Percentiles rank a stretch among this genome's conserved stretches.
Conservation (phyloP, 1,284 basidiomycete genomes). For the Leccinum solheimii region DNA sequence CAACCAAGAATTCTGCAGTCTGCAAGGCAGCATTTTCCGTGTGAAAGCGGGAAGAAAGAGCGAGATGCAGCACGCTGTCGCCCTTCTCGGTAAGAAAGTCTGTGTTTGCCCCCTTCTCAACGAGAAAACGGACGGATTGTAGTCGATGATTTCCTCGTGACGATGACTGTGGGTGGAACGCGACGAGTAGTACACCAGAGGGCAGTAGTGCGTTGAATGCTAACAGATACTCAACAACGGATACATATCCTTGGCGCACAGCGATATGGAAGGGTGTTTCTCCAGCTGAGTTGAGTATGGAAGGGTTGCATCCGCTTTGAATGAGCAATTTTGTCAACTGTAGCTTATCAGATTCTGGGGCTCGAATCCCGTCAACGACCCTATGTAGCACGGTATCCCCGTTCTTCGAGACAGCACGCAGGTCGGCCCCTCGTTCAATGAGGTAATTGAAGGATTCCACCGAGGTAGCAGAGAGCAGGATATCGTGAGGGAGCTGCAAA, state of each 20-base stretch:
- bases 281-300: neutral
- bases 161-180: neutral
- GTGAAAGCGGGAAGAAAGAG: neutral
- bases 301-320: constrained; percentile 1
- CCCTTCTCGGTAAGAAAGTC: neutral
- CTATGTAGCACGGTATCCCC: neutral
- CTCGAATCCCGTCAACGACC: neutral
- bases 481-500: neutral
- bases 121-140: neutral
- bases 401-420: neutral
- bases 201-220: neutral
- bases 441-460: neutral
- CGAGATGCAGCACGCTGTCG: constrained; percentile 2
- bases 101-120: neutral
- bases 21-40: neutral
- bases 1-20: neutral
- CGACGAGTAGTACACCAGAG: constrained; percentile 4
- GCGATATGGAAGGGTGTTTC: constrained; percentile 4
- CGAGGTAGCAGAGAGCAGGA: neutral
- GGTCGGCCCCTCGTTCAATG: neutral
- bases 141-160: neutral
- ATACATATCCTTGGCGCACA: neutral
- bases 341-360: neutral
- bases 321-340: neutral
- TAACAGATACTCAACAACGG: constrained; percentile 2